A percentile compares a stretch with the other conserved stretches of the same genome.
phyloP scores from a whole-genome alignment of 2,329 filamentous ascomycete species.

The Aspergillus spinulosporus region DNA sequence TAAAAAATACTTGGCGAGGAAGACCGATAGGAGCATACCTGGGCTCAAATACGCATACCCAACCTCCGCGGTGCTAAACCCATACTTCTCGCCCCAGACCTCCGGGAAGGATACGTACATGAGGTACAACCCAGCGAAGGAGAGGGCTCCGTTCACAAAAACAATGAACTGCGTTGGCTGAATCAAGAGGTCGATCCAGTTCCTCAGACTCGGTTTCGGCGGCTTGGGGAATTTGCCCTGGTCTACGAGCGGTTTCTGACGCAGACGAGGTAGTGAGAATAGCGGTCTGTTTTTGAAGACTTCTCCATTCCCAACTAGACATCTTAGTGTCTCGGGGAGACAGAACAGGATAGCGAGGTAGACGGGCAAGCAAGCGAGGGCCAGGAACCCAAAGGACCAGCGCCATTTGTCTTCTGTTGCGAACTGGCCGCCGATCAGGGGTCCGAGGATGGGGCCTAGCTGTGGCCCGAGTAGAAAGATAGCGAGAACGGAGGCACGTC shows the following conservation, averaged over 20 bases:
- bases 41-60: slow-evolving; percentile 1
- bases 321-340: slow-evolving; percentile 50
- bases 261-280: slow-evolving; percentile 23
- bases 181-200: slow-evolving; percentile 32
- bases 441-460: slow-evolving; percentile 48
- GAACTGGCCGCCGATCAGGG: slow-evolving; percentile 46
- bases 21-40: background rate
- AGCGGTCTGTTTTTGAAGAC: slow-evolving; percentile 10
- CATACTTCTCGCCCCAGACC: background rate
- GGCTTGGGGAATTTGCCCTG: slow-evolving; percentile 26
- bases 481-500: slow-evolving; percentile 43
- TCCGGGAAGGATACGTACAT: background rate
- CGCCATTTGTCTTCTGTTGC: slow-evolving; percentile 40
- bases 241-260: slow-evolving; percentile 25
- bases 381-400: slow-evolving; percentile 49
- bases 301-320: slow-evolving; percentile 47
- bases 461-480: slow-evolving; percentile 49
- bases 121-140: background rate
- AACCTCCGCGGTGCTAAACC: background rate
- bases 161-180: slow-evolving; percentile 38
- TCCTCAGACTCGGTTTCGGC: slow-evolving; percentile 30
- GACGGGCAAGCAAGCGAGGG: slow-evolving; percentile 28
- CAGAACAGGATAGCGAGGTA: slow-evolving; percentile 38
- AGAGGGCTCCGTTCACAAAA: slow-evolving; percentile 36
- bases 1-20: too few species aligned